Evolutionary conservation across 2,329 filamentous ascomycete species (phyloP).

Genomic region (Aspergillus sergii): DNA sequence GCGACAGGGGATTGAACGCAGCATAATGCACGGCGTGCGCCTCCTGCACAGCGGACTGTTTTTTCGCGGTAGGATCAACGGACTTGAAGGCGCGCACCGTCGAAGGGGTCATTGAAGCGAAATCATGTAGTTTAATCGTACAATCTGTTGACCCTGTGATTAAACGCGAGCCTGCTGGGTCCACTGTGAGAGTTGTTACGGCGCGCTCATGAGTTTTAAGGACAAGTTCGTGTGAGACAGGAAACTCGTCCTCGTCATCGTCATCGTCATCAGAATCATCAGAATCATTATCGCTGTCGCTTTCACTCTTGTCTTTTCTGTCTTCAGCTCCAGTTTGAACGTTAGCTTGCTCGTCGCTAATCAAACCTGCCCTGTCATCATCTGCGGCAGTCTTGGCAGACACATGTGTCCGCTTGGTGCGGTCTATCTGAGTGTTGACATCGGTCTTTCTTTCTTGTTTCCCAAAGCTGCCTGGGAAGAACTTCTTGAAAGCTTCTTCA

Average conservation of each 20-base stretch:
- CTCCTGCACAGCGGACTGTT: slow-evolving; percentile 71
- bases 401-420: slow-evolving; percentile 65
- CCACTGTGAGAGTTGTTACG: slow-evolving; percentile 80
- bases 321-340: slow-evolving; percentile 18
- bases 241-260: slow-evolving; percentile 74
- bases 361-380: slow-evolving; percentile 29
- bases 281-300: slow-evolving; percentile 58
- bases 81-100: slow-evolving; percentile 93
- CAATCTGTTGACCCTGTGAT: slow-evolving; percentile 92
- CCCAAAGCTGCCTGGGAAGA: slow-evolving; percentile 81
- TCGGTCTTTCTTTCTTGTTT: slow-evolving; percentile 75
- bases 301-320: slow-evolving; percentile 47
- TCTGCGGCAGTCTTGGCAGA: slow-evolving; percentile 31
- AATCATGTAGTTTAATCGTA: slow-evolving; percentile 89
- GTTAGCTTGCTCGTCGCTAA: slow-evolving; percentile 26
- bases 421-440: slow-evolving; percentile 77
- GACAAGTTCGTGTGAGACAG: slow-evolving; percentile 88
- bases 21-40: slow-evolving; percentile 86
- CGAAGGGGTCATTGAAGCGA: slow-evolving; percentile 91
- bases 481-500: slow-evolving; percentile 54
- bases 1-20: slow-evolving; percentile 81
- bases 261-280: slow-evolving; percentile 66
- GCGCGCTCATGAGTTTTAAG: slow-evolving; percentile 90
- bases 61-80: slow-evolving; percentile 81
- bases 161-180: slow-evolving; percentile 80